Evolutionary conservation across 345 rosid genomes (phyloP).

Genomic region (Sapria himalayana): DNA sequence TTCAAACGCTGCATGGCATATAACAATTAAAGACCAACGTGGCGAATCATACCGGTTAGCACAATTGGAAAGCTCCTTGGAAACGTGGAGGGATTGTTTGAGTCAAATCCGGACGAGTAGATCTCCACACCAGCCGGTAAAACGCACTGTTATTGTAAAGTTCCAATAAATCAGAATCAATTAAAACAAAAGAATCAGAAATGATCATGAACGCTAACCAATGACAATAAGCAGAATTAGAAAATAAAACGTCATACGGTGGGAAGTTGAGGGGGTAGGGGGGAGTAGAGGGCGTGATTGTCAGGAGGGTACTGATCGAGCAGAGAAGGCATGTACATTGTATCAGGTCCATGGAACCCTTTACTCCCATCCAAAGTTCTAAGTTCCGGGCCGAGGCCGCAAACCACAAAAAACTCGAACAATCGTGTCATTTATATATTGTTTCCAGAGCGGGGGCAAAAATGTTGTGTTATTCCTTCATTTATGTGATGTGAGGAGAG

Average conservation of each 20-base stretch:
- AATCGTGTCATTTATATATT: constrained; percentile 39
- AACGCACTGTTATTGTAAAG: constrained; percentile 36
- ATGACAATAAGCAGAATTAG: background rate
- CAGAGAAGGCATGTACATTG: constrained; percentile 44
- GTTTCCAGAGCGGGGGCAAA: too few relatives aligned
- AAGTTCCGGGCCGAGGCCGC: constrained; percentile 89
- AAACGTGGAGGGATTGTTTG: constrained; percentile 32
- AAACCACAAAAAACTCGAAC: constrained; percentile 89
- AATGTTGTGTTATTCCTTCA: too few relatives aligned
- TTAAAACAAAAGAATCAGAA: background rate
- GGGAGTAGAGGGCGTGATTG: constrained; percentile 47
- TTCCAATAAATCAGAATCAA: background rate
- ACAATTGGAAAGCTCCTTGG: constrained; percentile 95
- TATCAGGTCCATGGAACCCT: constrained; percentile 55
- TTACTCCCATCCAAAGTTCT: constrained; percentile 66
- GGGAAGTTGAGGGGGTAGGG: constrained; percentile 92
- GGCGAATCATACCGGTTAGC: constrained; percentile 56
- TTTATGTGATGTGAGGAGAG: too few relatives aligned
- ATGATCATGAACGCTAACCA: constrained; percentile 1
- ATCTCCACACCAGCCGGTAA: constrained; percentile 84
- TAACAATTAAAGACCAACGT: too few relatives aligned
- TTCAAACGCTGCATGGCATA: too few relatives aligned
- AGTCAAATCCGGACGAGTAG: constrained; percentile 46
- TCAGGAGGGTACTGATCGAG: constrained; percentile 78
- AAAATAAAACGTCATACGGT: constrained; percentile 23